Evolutionary conservation across 305 asterid genomes (phyloP).

Genomic region (Fraxinus greggii): DNA sequence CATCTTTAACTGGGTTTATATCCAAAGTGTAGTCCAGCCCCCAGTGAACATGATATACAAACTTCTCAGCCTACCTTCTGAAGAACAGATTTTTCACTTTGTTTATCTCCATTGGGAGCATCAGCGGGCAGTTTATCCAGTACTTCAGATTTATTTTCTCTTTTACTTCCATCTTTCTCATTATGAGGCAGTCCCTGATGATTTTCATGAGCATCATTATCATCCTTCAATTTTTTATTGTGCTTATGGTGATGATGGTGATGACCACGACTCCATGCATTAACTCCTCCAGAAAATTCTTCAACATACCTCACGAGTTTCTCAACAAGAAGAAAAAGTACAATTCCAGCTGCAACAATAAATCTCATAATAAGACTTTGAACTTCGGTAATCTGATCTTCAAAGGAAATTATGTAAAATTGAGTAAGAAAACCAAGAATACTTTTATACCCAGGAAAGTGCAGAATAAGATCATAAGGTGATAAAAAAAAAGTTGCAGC

Average conservation of each 20-base stretch:
- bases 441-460: conserved; percentile 5
- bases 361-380: conserved; percentile 24
- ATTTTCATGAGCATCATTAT: conserved; percentile 43
- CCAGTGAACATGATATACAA: conserved; percentile 4
- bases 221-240: conserved; percentile 47
- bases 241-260: conserved; percentile 76
- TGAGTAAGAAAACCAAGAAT: background rate
- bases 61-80: conserved; percentile 64
- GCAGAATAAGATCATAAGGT: background rate
- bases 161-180: conserved; percentile 35
- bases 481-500: conserved; percentile 20
- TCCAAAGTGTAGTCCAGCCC: background rate
- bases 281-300: conserved; percentile 62
- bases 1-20: background rate
- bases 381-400: conserved; percentile 3
- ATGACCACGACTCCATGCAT: conserved; percentile 53
- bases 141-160: conserved; percentile 29
- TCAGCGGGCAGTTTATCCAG: conserved; percentile 35
- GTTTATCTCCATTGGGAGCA: conserved; percentile 32
- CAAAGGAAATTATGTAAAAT: conserved; percentile 4
- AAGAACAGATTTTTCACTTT: conserved; percentile 38
- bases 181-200: conserved; percentile 35
- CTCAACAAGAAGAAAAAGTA: conserved; percentile 86
- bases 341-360: conserved; percentile 78
- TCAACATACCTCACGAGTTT: conserved; percentile 92